Base-by-base conservation (phyloP, 345 rosid genomes). In the Carallia pectinifolia region DNA sequence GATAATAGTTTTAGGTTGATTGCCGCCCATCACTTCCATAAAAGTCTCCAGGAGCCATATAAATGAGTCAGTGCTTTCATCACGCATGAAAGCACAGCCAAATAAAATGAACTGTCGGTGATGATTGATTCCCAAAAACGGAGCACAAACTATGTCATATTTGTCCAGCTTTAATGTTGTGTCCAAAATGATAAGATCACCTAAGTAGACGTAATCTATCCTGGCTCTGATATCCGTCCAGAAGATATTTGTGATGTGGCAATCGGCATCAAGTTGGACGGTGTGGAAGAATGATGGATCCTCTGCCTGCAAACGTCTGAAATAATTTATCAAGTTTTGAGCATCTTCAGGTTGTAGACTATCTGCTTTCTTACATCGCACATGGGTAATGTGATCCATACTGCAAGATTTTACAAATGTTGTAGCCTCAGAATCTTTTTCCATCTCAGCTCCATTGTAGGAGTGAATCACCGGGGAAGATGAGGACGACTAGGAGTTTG, bases 41-140 rank as follows among this genome's bases (percentile, higher is more conserved):
- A 80, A 80, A 18, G 76, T 66, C 76, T 66, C 58, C 6, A 76
- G 44, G 58, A 80, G 59, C 83, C 81, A 80, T 30, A 19, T 44
- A 27, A 61, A 56, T 2, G 78, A 76, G 17, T 63, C 66, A 27
- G 23, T 62, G 55, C 75, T 76, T 29, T 64, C 67, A 61, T 80
- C 78, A 4, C 56, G 65, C 70, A 73, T 53, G 15, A 80, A 58
- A 54, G 78, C 78, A 8, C 80, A 71, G 6, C 83, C 78, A 55
- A 69, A 76, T 18, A 76, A 23, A 23, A 76, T 61, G 52, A 16
- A 33, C 50, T 73, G 67, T 27, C 48, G 3, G 53, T 80, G 78
- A 69, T 73, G 78, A 64, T 76, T 76, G 27, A 76, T 17, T 31
- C 81, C 81, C 13, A 39, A 19, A 62, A 76, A 70, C 18, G 70